These are phyloP conservation scores for Periconia sp. DNA, from an alignment of 2,329 filamentous ascomycete genomes.

Conservation along the genomic window DNA sequence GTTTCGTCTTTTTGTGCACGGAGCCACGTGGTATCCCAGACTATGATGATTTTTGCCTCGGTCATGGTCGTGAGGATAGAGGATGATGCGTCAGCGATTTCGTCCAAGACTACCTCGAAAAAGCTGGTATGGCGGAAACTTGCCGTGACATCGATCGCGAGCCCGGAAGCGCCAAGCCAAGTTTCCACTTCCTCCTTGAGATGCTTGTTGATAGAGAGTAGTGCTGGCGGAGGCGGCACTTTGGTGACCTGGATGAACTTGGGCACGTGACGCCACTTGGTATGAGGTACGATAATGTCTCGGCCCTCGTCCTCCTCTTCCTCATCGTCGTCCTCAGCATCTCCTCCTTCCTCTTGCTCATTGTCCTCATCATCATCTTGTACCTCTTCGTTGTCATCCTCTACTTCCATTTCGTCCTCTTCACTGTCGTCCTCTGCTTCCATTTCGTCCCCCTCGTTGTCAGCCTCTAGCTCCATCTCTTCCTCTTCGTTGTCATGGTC, in stretches of 20 bases:
- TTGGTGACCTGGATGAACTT: constrained; percentile 35
- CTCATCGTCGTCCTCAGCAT: constrained; percentile 9
- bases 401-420: constrained; percentile 4
- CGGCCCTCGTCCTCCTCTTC: not conserved
- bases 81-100: constrained; percentile 32
- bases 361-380: constrained; percentile 1
- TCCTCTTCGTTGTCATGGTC: constrained; percentile 8
- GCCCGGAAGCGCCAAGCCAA: constrained; percentile 35
- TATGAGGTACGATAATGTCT: constrained; percentile 12
- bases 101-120: constrained; percentile 30
- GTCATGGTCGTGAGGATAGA: constrained; percentile 39
- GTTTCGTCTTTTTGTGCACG: constrained; percentile 17
- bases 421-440: constrained; percentile 4
- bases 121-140: constrained; percentile 38
- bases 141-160: constrained; percentile 34
- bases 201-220: constrained; percentile 32
- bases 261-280: constrained; percentile 38
- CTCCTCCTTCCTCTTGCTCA: constrained; percentile 5
- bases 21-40: constrained; percentile 39
- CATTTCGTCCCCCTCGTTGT: constrained; percentile 5
- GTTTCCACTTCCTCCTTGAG: constrained; percentile 31
- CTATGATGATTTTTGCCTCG: constrained; percentile 32
- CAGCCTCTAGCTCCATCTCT: constrained; percentile 7
- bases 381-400: constrained; percentile 5
- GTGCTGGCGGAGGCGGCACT: constrained; percentile 31